A percentile compares a stretch with the other conserved stretches of the same genome.
phyloP scores from a whole-genome alignment of 495 filamentous ascomycete genomes.

The Penicillium crystallinum region DNA sequence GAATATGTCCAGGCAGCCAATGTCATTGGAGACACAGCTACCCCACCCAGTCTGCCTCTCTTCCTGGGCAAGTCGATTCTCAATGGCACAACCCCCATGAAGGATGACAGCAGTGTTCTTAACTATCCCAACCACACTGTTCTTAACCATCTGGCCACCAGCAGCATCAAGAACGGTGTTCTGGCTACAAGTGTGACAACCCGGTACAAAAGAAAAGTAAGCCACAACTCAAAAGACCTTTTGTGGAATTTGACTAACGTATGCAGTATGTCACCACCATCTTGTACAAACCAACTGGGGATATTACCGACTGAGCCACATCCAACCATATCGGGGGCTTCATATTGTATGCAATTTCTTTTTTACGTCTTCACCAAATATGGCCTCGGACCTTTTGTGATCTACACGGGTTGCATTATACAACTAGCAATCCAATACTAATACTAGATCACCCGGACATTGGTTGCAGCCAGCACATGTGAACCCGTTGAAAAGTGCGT shows the following conservation, averaged over 20 bases:
- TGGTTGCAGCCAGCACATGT: neutral
- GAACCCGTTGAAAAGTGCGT: neutral
- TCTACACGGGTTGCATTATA: neutral
- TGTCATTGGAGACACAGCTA: constrained; percentile 67
- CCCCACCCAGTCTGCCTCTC: constrained; percentile 80
- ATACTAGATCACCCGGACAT: neutral
- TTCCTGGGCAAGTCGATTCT: constrained; percentile 94
- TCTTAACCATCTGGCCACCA: constrained; percentile 94
- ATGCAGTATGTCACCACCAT: constrained; percentile 92
- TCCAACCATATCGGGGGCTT: neutral
- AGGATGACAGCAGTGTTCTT: constrained; percentile 94
- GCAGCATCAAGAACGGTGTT: constrained; percentile 94
- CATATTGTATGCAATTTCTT: constrained; percentile 6
- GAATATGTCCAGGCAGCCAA: constrained; percentile 63
- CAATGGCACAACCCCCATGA: constrained; percentile 84
- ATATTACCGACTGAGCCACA: constrained; percentile 32
- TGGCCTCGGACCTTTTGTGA: neutral
- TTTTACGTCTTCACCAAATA: neutral
- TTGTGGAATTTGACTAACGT: constrained; percentile 9
- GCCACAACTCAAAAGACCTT: constrained; percentile 1
- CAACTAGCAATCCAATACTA: neutral
- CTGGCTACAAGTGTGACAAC: constrained; percentile 97
- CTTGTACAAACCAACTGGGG: constrained; percentile 84
- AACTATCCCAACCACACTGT: constrained; percentile 97
- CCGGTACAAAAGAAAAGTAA: constrained; percentile 91